Percentiles rank a stretch among this genome's conserved stretches.
phyloP scores from a whole-genome alignment of 768 basidiomycete genomes.

The Lactarius evosmus region DNA sequence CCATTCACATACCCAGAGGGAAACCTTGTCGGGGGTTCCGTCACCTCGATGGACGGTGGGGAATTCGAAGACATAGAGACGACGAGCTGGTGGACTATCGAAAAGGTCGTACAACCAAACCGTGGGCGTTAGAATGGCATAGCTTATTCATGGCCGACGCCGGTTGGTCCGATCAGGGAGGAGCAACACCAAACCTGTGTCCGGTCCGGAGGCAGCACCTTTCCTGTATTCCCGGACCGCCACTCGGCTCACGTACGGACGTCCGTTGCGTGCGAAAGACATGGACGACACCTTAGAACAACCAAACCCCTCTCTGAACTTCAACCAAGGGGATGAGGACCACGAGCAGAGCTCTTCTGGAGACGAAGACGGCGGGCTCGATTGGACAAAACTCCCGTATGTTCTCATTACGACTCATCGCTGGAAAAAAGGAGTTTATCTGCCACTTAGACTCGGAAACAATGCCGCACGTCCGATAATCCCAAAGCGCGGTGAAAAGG shows the following conservation, averaged over 20 bases:
- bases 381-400: constrained; percentile 79
- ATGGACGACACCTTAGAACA: constrained; percentile 66
- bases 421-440: background rate
- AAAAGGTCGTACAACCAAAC: background rate
- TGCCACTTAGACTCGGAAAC: constrained; percentile 22
- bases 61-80: background rate
- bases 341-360: constrained; percentile 52
- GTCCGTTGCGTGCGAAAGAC: background rate
- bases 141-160: background rate
- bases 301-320: constrained; percentile 34
- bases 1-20: constrained; percentile 17
- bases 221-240: background rate
- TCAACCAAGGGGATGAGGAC: constrained; percentile 41
- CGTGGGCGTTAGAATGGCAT: background rate
- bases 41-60: constrained; percentile 12
- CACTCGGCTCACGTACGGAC: background rate
- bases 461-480: constrained; percentile 61
- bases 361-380: constrained; percentile 73
- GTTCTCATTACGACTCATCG: constrained; percentile 23
- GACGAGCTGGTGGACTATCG: background rate
- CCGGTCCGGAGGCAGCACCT: too few relatives aligned
- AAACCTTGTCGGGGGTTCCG: constrained; percentile 22
- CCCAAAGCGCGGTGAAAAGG: constrained; percentile 96
- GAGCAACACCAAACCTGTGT: too few relatives aligned
- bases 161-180: too few relatives aligned